Percentiles rank a stretch among this genome's conserved stretches.
Evolutionary conservation across 2,329 filamentous ascomycete species (phyloP).

Genomic region (Aureobasidium sp.): DNA sequence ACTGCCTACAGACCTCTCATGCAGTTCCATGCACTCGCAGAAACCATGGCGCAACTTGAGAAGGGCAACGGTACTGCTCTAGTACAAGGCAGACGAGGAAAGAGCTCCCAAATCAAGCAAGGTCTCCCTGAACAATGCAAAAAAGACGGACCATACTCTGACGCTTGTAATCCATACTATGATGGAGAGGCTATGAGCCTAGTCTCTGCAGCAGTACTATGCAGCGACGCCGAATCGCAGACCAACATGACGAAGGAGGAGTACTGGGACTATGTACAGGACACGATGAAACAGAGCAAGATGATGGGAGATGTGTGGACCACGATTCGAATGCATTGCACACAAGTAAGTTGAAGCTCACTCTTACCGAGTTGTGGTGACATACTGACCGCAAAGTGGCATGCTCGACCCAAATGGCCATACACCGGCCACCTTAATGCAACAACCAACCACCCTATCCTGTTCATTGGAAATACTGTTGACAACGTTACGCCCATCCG

Average conservation of each 20-base stretch:
- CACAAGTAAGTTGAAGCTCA: slow-evolving; percentile 11
- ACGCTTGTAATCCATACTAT: slow-evolving; percentile 12
- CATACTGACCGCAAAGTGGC: slow-evolving; percentile 11
- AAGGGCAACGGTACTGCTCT: slow-evolving; percentile 20
- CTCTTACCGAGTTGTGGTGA: not conserved
- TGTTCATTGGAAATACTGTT: slow-evolving; percentile 48
- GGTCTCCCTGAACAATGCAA: slow-evolving; percentile 17
- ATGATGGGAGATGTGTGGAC: slow-evolving; percentile 21
- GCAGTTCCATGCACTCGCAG: slow-evolving; percentile 23
- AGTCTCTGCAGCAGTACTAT: slow-evolving; percentile 23
- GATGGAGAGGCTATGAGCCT: slow-evolving; percentile 2
- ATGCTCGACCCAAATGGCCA: slow-evolving; percentile 15
- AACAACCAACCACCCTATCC: slow-evolving; percentile 44
- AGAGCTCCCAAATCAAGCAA: slow-evolving; percentile 18
- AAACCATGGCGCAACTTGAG: slow-evolving; percentile 25
- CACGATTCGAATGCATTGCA: slow-evolving; percentile 28
- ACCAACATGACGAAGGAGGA: slow-evolving; percentile 17
- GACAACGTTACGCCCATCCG: slow-evolving; percentile 52
- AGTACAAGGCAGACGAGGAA: slow-evolving; percentile 32
- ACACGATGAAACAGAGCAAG: slow-evolving; percentile 23
- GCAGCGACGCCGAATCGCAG: slow-evolving; percentile 26
- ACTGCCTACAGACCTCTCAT: slow-evolving; percentile 25
- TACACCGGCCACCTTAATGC: slow-evolving; percentile 20
- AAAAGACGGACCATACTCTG: slow-evolving; percentile 22
- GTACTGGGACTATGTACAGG: slow-evolving; percentile 15